Evolutionary conservation across 257 asterid genomes (phyloP).

Genomic region (Lycium barbarum): DNA sequence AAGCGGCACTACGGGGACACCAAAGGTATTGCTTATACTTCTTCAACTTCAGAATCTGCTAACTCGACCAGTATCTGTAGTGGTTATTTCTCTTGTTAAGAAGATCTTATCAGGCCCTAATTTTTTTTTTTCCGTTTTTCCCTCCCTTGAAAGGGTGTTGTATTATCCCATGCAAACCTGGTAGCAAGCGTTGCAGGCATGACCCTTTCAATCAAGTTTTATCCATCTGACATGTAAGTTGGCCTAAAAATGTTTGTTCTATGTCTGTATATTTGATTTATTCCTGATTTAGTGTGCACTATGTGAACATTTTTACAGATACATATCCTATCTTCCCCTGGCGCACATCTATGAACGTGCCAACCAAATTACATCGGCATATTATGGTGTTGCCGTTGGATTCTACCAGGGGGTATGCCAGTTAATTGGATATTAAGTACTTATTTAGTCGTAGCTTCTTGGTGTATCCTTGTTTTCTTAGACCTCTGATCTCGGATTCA

Average conservation of each 20-base stretch:
- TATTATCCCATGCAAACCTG: conserved; percentile 80
- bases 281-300: conserved; percentile 21
- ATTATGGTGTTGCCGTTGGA: conserved; percentile 80
- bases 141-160: conserved; percentile 72
- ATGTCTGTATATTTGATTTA: neutral
- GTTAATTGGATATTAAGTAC: conserved; percentile 28
- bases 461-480: conserved; percentile 31
- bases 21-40: conserved; percentile 63
- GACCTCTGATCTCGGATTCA: neutral
- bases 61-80: neutral
- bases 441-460: conserved; percentile 32
- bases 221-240: conserved; percentile 87
- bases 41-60: conserved; percentile 32
- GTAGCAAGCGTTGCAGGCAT: conserved; percentile 80
- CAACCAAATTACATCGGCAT: conserved; percentile 64
- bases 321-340: conserved; percentile 95
- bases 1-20: conserved; percentile 98
- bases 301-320: conserved; percentile 52
- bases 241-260: conserved; percentile 31
- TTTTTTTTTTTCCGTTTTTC: conserved; percentile 15
- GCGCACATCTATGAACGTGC: conserved; percentile 98
- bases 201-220: conserved; percentile 53
- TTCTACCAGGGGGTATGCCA: conserved; percentile 90
- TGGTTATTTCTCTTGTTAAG: conserved; percentile 18
- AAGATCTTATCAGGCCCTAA: neutral